Conservation (phyloP, 225 moss, liverwort and hornwort species). For the Neckera pumila region DNA sequence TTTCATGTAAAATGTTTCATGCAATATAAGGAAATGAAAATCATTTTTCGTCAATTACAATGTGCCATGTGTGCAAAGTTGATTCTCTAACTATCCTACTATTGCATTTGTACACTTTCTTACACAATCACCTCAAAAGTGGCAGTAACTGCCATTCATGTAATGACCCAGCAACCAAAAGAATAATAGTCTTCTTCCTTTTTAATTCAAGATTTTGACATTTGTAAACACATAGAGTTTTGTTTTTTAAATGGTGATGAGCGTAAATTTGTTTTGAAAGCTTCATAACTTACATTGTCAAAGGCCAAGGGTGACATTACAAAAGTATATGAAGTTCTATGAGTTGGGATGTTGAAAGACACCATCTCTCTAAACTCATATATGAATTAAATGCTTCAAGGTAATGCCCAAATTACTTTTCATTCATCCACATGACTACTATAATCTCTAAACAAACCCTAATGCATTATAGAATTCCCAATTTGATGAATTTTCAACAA, state of each 20-base stretch:
- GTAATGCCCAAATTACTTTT: neutral
- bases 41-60: no score
- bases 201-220: neutral
- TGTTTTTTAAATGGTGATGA: neutral
- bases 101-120: no score
- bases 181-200: no score
- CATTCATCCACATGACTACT: neutral
- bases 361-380: neutral
- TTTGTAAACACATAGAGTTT: neutral
- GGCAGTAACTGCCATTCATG: no score
- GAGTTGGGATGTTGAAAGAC: neutral
- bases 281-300: neutral
- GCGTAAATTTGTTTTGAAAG: neutral
- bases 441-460: neutral
- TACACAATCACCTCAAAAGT: no score
- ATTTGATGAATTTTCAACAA: neutral
- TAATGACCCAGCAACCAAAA: no score
- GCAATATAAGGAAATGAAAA: no score
- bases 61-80: no score
- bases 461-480: neutral
- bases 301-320: accelerated
- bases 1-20: no score
- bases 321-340: neutral
- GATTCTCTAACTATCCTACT: no score
- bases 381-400: neutral